These are phyloP conservation scores for Linnemannia hyalina DNA, from an alignment of 192 early-diverging fungal species.

Conservation along the genomic window DNA sequence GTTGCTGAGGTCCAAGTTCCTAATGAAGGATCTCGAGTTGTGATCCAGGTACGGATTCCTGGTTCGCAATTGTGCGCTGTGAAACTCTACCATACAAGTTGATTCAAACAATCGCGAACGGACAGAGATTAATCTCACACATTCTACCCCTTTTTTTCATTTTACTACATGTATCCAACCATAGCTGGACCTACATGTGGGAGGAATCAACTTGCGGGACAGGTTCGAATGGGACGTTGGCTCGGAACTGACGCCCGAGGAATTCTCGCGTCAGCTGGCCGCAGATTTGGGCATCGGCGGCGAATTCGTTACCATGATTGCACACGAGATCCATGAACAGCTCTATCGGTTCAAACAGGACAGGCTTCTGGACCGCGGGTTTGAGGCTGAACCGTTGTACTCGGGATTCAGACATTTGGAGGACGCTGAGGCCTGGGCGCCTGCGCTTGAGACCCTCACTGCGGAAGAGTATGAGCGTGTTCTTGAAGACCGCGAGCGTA, in stretches of 20 bases:
- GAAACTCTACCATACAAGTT: neutral
- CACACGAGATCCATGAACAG: conserved; percentile 83
- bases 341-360: conserved; percentile 71
- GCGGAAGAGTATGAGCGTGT: conserved; percentile 74
- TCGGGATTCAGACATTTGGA: conserved; percentile 62
- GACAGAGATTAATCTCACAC: neutral
- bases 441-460: conserved; percentile 67
- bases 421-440: conserved; percentile 66
- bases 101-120: neutral
- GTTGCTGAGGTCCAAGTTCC: conserved; percentile 63
- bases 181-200: conserved; percentile 88
- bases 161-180: neutral
- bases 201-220: conserved; percentile 84
- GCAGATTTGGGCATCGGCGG: conserved; percentile 84
- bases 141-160: conserved; percentile 2
- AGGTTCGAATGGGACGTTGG: conserved; percentile 94
- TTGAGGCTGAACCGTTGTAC: conserved; percentile 57
- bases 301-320: conserved; percentile 83
- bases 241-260: conserved; percentile 75
- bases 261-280: conserved; percentile 74
- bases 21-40: conserved; percentile 57
- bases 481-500: conserved; percentile 67
- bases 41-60: conserved; percentile 60
- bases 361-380: conserved; percentile 59
- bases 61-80: neutral